These are phyloP conservation scores for Zanthoxylum bungeanum DNA, from an alignment of 345 rosid species.

Conservation along the genomic window DNA sequence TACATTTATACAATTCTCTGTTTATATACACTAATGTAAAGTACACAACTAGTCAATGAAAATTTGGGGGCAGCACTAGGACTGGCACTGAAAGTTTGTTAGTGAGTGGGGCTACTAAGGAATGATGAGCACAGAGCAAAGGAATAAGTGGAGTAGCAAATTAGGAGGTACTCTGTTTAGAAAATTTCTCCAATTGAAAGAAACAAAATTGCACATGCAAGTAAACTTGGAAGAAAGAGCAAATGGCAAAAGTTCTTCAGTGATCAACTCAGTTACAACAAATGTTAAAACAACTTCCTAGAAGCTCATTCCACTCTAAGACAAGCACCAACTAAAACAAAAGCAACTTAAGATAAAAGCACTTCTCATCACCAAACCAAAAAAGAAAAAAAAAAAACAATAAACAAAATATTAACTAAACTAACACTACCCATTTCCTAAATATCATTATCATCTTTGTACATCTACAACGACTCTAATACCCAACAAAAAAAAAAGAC, in stretches of 20 bases:
- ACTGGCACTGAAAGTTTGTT: too few relatives aligned
- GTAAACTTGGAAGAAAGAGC: not conserved
- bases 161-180: not conserved
- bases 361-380: conserved; percentile 3
- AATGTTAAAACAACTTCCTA: not conserved
- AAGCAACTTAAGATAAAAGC: not conserved
- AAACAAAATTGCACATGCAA: not conserved
- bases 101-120: too few relatives aligned
- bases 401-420: too few relatives aligned
- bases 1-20: too few relatives aligned
- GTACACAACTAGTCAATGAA: too few relatives aligned
- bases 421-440: conserved; percentile 36
- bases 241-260: not conserved
- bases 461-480: conserved; percentile 19
- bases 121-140: too few relatives aligned
- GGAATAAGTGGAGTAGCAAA: too few relatives aligned
- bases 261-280: not conserved
- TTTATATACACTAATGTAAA: too few relatives aligned
- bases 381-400: too few relatives aligned
- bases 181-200: not conserved
- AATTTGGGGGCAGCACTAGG: too few relatives aligned
- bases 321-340: conserved; percentile 19
- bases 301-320: conserved; percentile 7
- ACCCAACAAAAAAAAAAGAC: too few relatives aligned
- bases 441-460: too few relatives aligned